Evolutionary conservation across 306 rosid species (phyloP).

Genomic region (Corylus heterophylla): DNA sequence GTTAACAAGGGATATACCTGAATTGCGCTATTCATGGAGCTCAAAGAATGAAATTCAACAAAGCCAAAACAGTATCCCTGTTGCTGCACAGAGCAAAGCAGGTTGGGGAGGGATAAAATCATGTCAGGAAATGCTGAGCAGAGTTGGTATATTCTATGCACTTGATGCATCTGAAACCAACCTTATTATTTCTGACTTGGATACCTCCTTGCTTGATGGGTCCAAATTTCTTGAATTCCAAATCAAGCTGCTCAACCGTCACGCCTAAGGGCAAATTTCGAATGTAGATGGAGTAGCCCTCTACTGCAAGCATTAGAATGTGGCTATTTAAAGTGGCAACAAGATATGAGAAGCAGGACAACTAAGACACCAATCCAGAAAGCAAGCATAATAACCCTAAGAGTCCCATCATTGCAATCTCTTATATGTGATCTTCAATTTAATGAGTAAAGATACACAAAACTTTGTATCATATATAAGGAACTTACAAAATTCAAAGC

Average conservation of each 20-base stretch:
- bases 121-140: constrained; percentile 20
- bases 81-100: constrained; percentile 44
- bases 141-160: constrained; percentile 11
- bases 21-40: constrained; percentile 64
- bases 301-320: constrained; percentile 39
- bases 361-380: background rate
- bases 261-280: constrained; percentile 60
- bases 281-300: constrained; percentile 69
- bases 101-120: constrained; percentile 8
- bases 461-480: background rate
- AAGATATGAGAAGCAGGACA: constrained; percentile 1
- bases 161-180: constrained; percentile 24
- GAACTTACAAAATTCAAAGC: background rate
- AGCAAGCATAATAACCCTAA: background rate
- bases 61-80: constrained; percentile 85
- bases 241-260: constrained; percentile 55
- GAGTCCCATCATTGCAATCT: background rate
- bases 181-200: constrained; percentile 76
- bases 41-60: constrained; percentile 61
- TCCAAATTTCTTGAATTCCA: constrained; percentile 68
- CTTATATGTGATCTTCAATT: background rate
- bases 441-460: background rate
- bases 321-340: constrained; percentile 19
- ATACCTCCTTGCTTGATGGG: constrained; percentile 68
- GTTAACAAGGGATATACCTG: constrained; percentile 44